Conservation (phyloP, 495 filamentous ascomycete genomes). For the Penicillium goetzii region DNA sequence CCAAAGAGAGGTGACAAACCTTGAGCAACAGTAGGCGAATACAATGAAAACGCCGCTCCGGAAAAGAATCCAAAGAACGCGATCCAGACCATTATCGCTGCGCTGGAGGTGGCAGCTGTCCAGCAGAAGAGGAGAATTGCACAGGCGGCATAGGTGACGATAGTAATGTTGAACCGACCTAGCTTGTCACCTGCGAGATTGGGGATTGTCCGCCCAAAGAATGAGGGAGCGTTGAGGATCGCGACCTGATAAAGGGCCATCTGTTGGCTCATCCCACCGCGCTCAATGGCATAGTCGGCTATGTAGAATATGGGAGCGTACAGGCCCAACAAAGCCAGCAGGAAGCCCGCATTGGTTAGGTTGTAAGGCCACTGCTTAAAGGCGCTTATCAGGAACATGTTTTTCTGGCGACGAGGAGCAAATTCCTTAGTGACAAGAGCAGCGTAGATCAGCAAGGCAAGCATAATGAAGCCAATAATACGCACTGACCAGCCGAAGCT, state of each 20-base stretch:
- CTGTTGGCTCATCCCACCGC: background rate
- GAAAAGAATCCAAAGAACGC: conserved; percentile 1
- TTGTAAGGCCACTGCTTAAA: conserved; percentile 7
- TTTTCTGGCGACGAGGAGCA: conserved; percentile 9
- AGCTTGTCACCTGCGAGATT: background rate
- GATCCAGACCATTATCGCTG: background rate
- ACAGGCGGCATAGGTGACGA: background rate
- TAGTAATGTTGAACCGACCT: background rate
- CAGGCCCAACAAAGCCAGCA: background rate
- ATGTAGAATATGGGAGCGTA: background rate
- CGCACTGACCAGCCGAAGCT: conserved; percentile 31
- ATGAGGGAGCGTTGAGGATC: background rate
- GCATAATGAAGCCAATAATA: conserved; percentile 26
- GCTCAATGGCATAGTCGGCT: background rate
- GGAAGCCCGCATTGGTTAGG: background rate
- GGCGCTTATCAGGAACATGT: conserved; percentile 11
- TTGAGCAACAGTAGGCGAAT: conserved; percentile 1
- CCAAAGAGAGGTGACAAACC: background rate
- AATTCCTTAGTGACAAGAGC: conserved; percentile 10
- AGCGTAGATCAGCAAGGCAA: conserved; percentile 30
- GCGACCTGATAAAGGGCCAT: background rate
- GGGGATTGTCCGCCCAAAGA: background rate
- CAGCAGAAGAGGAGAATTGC: background rate
- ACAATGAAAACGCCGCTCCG: background rate
- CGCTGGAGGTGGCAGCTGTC: background rate